Conservation (phyloP, 2,329 filamentous ascomycete species). For the Colletotrichum sp. region DNA sequence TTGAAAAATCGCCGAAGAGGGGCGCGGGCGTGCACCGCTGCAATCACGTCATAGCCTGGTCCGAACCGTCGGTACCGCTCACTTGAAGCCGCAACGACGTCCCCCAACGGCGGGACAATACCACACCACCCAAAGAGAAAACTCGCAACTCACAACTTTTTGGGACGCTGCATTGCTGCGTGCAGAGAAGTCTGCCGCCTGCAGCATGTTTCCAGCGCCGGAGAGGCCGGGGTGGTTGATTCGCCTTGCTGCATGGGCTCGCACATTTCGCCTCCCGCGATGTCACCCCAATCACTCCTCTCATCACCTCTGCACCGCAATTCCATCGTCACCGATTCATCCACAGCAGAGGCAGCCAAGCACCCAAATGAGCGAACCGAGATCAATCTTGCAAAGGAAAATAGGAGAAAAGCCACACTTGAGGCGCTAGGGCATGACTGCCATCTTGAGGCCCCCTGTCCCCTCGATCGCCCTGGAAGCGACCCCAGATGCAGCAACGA, state of each 20-base stretch:
- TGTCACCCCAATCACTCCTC: neutral
- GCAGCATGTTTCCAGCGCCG: neutral
- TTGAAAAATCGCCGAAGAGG: neutral
- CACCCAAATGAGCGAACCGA: neutral
- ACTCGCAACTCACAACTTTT: neutral
- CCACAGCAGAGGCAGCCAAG: neutral
- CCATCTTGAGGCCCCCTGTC: constrained; percentile 9
- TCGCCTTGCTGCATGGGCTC: neutral
- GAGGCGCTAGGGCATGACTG: constrained; percentile 11
- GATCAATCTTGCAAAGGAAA: neutral
- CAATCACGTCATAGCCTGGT: constrained; percentile 14
- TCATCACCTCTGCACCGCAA: neutral
- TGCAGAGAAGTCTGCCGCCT: neutral
- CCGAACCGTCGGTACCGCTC: constrained; percentile 8
- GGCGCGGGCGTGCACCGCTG: neutral
- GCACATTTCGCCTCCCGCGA: neutral
- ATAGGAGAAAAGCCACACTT: neutral
- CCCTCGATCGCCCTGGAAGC: neutral
- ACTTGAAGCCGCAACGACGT: neutral
- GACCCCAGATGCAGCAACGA: neutral
- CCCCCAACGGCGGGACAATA: neutral
- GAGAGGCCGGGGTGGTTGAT: neutral
- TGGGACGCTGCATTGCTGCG: neutral
- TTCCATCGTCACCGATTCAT: neutral
- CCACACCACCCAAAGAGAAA: neutral